These are phyloP conservation scores for Kodamaea arcana DNA, from an alignment of 1,139 yeast genomes.

Conservation along the genomic window DNA sequence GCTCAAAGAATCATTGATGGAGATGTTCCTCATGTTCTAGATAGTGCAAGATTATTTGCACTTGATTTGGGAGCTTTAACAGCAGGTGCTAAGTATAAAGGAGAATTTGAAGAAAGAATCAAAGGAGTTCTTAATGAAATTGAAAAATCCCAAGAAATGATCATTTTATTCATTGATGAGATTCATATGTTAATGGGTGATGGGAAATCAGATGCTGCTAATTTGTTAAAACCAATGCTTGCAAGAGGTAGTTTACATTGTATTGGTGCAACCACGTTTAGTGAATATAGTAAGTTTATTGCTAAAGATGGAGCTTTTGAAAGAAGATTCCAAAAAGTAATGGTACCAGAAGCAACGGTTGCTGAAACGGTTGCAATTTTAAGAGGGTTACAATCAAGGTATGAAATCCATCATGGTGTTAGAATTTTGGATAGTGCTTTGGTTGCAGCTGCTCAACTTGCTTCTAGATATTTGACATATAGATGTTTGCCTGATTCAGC, in stretches of 20 bases:
- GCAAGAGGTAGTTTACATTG: constrained; percentile 96
- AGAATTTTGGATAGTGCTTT: constrained; percentile 93
- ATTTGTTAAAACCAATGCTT: constrained; percentile 91
- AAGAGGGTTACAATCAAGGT: constrained; percentile 93
- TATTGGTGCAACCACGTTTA: constrained; percentile 96
- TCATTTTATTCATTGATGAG: constrained; percentile 89
- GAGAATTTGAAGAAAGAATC: constrained; percentile 96
- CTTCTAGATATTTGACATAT: constrained; percentile 90
- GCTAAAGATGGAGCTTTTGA: constrained; percentile 98
- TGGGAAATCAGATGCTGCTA: constrained; percentile 92
- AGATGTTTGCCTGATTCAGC: constrained; percentile 98
- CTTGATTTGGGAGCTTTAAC: constrained; percentile 92
- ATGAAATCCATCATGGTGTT: constrained; percentile 97
- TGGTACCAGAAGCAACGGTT: constrained; percentile 90
- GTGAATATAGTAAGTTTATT: constrained; percentile 87
- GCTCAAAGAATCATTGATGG: constrained; percentile 95
- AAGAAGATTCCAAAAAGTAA: constrained; percentile 96
- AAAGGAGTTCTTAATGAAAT: constrained; percentile 94
- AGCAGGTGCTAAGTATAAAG: constrained; percentile 98
- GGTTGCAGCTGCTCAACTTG: constrained; percentile 92
- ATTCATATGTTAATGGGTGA: constrained; percentile 99
- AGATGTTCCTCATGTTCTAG: constrained; percentile 87
- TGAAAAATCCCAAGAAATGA: constrained; percentile 81
- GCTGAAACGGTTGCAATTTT: constrained; percentile 92
- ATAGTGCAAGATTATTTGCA: constrained; percentile 76